Evolutionary conservation across 2,329 filamentous ascomycete species (phyloP), one percentile per base, ranked within the genome.

Genomic region (Coniochaeta pulveracea): DNA sequence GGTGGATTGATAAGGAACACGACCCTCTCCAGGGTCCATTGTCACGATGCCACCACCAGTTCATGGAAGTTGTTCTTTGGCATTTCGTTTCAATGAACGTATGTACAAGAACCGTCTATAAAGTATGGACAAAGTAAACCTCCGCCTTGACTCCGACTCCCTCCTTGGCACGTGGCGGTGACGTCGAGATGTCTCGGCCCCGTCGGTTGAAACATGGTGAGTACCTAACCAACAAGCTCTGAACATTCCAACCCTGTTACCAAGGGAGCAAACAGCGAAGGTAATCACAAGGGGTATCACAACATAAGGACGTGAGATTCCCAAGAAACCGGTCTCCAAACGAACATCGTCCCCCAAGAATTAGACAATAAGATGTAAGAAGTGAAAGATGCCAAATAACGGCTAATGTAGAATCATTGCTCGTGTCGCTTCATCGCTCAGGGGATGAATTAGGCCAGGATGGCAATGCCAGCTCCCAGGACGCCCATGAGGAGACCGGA

Each of bases 401-500:
- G 19, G 28, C 18, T 19, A 11, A 24, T 15, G 21, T 24, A 17
- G 30, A 33, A 25, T 24, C 25, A 10, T 19, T n/a, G 30, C 10
- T 21, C 19, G 11, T 16, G 16, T 26, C 10, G 33, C 33, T 33
- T 45, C 51, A 56, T 40, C n/a, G n/a, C n/a, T n/a, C n/a, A n/a
- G n/a, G n/a, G n/a, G n/a, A n/a, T n/a, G n/a, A n/a, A n/a, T n/a
- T n/a, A n/a, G n/a, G 51, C 53, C 33, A 61, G 54, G 36, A 60
- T 50, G 37, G 56, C 54, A 33, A 62, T 37, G 37, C 55, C 60
- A 22, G 56, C 58, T 18, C 56, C 54, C 35, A 65, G 38, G 23
- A 53, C 55, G 25, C 50, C 52, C 22, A 57, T 55, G 28, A 65
- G 40, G 36, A 64, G 40, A 29, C 60, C 58, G 39, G 55, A 55